These are phyloP conservation scores for Geotrichum histeridarum DNA, from an alignment of 1,139 yeast species.

Conservation along the genomic window DNA sequence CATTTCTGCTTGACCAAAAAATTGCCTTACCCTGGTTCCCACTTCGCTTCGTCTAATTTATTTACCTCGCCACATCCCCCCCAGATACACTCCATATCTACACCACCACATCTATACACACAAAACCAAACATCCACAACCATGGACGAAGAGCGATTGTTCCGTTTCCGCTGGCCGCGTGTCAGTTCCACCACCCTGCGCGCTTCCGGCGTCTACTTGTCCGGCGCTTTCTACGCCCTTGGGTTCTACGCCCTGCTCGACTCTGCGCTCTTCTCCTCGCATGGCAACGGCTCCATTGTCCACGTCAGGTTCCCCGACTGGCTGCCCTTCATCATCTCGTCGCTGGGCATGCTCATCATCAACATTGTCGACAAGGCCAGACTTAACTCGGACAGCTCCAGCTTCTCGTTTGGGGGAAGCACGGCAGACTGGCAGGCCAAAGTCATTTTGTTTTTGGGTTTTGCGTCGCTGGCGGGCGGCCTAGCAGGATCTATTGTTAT, in stretches of 20 bases:
- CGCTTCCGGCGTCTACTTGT: slow-evolving; percentile 65
- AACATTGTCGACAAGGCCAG: slow-evolving; percentile 86
- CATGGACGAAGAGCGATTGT: slow-evolving; percentile 20
- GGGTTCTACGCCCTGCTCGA: slow-evolving; percentile 91
- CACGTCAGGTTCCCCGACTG: slow-evolving; percentile 87
- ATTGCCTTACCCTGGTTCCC: no score
- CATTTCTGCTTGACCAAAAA: no score
- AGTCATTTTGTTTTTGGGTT: slow-evolving; percentile 82
- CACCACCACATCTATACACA: not conserved
- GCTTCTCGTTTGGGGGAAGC: slow-evolving; percentile 45
- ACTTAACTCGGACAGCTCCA: slow-evolving; percentile 51
- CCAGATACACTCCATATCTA: not conserved
- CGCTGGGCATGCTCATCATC: slow-evolving; percentile 86
- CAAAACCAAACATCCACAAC: not conserved
- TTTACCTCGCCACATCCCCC: not conserved
- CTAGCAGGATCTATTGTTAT: slow-evolving; percentile 89
- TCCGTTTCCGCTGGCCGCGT: slow-evolving; percentile 32
- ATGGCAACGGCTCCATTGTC: slow-evolving; percentile 76
- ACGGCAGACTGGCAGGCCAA: slow-evolving; percentile 90
- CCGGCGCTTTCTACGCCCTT: slow-evolving; percentile 75
- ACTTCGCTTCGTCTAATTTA: not conserved
- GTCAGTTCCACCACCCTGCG: slow-evolving; percentile 62
- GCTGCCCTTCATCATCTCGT: slow-evolving; percentile 87
- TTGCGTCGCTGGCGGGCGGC: slow-evolving; percentile 89
- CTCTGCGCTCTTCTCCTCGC: slow-evolving; percentile 78